These are phyloP conservation scores for Ogataea pini DNA, from an alignment of 805 yeast genomes.

Conservation along the genomic window DNA sequence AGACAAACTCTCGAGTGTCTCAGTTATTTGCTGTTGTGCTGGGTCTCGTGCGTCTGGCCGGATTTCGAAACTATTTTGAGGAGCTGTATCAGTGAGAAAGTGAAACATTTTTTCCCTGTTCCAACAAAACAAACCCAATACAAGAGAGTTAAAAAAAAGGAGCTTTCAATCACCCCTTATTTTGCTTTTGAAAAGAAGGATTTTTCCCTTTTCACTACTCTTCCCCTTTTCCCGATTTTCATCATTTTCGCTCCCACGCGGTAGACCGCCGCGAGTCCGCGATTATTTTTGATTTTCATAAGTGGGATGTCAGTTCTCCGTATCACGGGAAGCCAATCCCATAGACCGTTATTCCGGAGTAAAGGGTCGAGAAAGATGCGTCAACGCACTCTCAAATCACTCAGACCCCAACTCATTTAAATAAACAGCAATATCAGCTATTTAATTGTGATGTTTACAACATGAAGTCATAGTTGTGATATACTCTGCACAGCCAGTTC, in stretches of 20 bases:
- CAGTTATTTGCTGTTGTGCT: neutral
- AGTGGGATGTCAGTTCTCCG: neutral
- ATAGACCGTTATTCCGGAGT: neutral
- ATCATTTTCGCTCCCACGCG: neutral
- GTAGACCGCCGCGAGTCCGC: neutral
- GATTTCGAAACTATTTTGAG: neutral
- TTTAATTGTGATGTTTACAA: too few species aligned
- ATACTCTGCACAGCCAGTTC: neutral
- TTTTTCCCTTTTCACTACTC: neutral
- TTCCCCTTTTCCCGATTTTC: neutral
- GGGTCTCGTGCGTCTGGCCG: neutral
- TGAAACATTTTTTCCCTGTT: neutral
- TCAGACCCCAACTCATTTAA: neutral
- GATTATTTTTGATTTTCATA: neutral
- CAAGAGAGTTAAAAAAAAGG: neutral
- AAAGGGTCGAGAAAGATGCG: neutral
- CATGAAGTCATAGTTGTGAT: too few species aligned
- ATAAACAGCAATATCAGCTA: too few species aligned
- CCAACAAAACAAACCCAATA: neutral
- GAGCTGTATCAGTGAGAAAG: neutral
- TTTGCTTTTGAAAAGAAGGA: neutral
- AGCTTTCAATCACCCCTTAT: neutral
- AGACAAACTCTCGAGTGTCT: neutral
- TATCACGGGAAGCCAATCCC: neutral
- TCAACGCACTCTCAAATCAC: neutral